Evolutionary conservation across 495 filamentous ascomycete species (phyloP), one percentile per base, ranked within the genome.

Genomic region (Rusavskia elegans): DNA sequence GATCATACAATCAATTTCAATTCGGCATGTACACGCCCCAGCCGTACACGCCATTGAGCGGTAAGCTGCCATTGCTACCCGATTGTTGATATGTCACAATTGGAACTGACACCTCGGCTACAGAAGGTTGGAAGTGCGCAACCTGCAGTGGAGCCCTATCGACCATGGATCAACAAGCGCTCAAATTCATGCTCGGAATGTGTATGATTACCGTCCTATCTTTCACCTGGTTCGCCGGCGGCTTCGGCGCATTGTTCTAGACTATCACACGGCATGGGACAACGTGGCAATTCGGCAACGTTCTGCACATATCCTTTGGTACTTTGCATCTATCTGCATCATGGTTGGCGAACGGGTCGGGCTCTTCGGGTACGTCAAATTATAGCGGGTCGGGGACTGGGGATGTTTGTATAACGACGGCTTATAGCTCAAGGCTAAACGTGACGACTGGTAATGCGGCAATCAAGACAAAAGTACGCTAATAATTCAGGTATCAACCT

Each of bases 181-280:
- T 97, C 8, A 79, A 82, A 44, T 84, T 87, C 54, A 74, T 84
- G 50, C 51, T 90, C 44, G 76, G 78, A 48, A 93, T 93, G 85
- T 78, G 75, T 40, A 55, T 75, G 19, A 68, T 92, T 44, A 95
- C 89, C 8, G 68, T 95, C 13, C 55, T 84, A 27, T 87, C 86
- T 44, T 94, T 95, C 63, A 85, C 85, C 48, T 95, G 87, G 84
- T 96, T 95, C 58, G 81, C 87, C 41, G 75, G 76, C 40, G 84
- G 76, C 11, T 71, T 82, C 50, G 84, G 77, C 27, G 66, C 53
- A 51, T 62, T 82, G 46, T 73, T 82, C 56, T 75, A 71, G 61
- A 45, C 21, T 2, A 8, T 29, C 44, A 46, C 14, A 16, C 14
- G 2, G 23, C 44, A 23, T 23, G 48, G 40, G 20, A 52, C n/a